Evolutionary conservation across 768 basidiomycete species (phyloP).

Genomic region (Pulveroboletus sp.): DNA sequence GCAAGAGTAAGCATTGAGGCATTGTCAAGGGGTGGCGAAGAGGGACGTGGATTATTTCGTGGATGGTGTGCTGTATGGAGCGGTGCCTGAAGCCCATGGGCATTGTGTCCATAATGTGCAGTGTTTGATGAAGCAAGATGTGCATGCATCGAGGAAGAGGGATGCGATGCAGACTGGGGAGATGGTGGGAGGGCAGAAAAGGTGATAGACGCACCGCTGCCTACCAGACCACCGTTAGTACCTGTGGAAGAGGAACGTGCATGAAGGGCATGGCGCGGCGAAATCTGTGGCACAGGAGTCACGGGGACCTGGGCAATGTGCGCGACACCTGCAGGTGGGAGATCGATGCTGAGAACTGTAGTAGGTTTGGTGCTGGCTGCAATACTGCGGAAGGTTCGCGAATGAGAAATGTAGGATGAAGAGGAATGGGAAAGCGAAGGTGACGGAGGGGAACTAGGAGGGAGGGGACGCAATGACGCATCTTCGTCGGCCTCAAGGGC

Average conservation of each 20-base stretch:
- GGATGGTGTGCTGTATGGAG: slow-evolving; percentile 91
- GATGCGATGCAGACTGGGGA: slow-evolving; percentile 41
- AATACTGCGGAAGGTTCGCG: slow-evolving; percentile 78
- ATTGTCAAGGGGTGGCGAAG: slow-evolving; percentile 87
- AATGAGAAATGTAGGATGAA: slow-evolving; percentile 78
- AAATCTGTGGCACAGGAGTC: slow-evolving; percentile 51
- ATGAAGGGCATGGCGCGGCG: slow-evolving; percentile 54
- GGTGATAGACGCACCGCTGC: slow-evolving; percentile 60
- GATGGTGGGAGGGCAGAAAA: slow-evolving; percentile 68
- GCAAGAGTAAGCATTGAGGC: slow-evolving; percentile 92
- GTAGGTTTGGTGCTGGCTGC: slow-evolving; percentile 93
- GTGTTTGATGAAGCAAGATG: slow-evolving; percentile 28
- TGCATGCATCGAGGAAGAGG: slow-evolving; percentile 34
- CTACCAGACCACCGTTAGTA: slow-evolving; percentile 42
- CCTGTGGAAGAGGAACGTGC: slow-evolving; percentile 59
- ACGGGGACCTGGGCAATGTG: slow-evolving; percentile 86
- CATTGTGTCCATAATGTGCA: slow-evolving; percentile 27
- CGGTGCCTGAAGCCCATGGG: slow-evolving; percentile 65
- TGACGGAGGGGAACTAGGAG: slow-evolving; percentile 84
- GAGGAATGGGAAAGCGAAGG: slow-evolving; percentile 84
- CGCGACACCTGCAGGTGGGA: slow-evolving; percentile 77
- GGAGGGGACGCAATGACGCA: slow-evolving; percentile 86
- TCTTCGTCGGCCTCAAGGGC: slow-evolving; percentile 89
- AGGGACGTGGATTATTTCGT: slow-evolving; percentile 91
- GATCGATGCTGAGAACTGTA: slow-evolving; percentile 86